Evolutionary conservation across 805 yeast species (phyloP).

Genomic region (Saccharomycopsis babjevae): DNA sequence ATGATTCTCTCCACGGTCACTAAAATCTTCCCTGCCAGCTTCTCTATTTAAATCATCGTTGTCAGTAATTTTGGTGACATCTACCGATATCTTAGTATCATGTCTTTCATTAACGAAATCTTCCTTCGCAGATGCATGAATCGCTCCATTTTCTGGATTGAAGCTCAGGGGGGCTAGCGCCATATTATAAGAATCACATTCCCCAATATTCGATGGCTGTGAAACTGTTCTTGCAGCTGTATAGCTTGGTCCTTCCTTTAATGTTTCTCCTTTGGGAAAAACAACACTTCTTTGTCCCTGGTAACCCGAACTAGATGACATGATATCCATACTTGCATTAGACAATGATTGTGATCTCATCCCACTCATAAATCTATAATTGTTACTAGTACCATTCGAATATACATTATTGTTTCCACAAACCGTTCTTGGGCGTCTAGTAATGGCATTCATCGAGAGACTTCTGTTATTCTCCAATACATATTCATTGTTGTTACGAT

Average conservation of each 20-base stretch:
- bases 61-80: background rate
- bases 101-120: background rate
- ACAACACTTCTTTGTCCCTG: background rate
- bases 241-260: background rate
- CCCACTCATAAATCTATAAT: background rate
- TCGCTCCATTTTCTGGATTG: background rate
- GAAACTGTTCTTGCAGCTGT: background rate
- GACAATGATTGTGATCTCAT: background rate
- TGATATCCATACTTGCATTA: background rate
- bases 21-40: too few species aligned
- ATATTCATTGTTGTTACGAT: background rate
- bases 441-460: background rate
- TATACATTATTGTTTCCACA: background rate
- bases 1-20: too few species aligned
- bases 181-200: background rate
- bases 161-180: background rate
- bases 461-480: background rate
- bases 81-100: background rate
- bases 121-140: background rate
- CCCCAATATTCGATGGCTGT: background rate
- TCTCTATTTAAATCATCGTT: background rate
- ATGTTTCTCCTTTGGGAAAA: background rate
- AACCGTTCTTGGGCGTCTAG: background rate
- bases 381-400: background rate
- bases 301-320: background rate